A percentile compares a stretch with the other conserved stretches of the same genome.
Evolutionary conservation across 169 alveolate species (phyloP).

Genomic region (Plasmodium gaboni): DNA sequence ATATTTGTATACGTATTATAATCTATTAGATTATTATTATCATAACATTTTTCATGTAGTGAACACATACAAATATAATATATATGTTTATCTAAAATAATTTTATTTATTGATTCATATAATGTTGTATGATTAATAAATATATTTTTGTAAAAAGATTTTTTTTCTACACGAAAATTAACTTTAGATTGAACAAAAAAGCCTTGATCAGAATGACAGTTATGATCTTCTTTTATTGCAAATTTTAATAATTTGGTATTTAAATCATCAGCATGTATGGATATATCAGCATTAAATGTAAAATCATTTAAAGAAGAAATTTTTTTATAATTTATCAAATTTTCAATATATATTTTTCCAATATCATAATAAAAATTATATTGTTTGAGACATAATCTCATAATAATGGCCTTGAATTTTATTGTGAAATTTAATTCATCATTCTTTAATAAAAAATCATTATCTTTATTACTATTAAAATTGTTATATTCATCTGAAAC

Average conservation of each 20-base stretch:
- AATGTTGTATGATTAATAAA: conserved; percentile 10
- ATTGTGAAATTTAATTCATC: conserved; percentile 25
- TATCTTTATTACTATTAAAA: conserved; percentile 32
- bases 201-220: conserved; percentile 41
- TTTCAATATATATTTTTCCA: conserved; percentile 48
- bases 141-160: conserved; percentile 1
- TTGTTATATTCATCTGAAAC: conserved; percentile 42
- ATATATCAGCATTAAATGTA: conserved; percentile 12
- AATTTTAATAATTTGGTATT: conserved; percentile 44
- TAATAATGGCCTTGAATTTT: conserved; percentile 32
- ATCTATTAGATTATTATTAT: conserved; percentile 2
- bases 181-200: conserved; percentile 19
- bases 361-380: conserved; percentile 33
- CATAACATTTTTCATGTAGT: conserved; percentile 26
- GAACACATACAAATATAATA: conserved; percentile 73
- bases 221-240: conserved; percentile 62
- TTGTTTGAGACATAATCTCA: conserved; percentile 63
- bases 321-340: conserved; percentile 11
- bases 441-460: conserved; percentile 7
- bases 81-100: conserved; percentile 34
- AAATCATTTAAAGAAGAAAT: conserved; percentile 16
- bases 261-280: conserved; percentile 28
- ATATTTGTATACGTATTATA: conserved; percentile 40
- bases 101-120: conserved; percentile 5
- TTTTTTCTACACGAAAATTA: conserved; percentile 1